These are phyloP conservation scores for Penicillium aurantiogriseum DNA, from an alignment of 2,329 filamentous ascomycete species.

Conservation along the genomic window DNA sequence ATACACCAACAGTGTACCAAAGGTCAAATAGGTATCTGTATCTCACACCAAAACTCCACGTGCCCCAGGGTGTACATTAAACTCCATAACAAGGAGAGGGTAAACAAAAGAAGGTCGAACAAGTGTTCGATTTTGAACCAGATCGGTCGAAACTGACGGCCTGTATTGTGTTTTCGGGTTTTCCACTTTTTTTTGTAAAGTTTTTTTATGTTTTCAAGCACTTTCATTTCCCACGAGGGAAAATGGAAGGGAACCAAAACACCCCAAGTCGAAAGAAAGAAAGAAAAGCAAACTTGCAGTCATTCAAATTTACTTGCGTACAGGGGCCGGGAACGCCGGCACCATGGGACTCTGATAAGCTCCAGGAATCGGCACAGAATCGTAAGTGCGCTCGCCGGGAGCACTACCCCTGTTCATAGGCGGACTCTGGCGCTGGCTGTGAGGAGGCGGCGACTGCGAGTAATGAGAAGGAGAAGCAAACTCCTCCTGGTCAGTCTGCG, in stretches of 20 bases:
- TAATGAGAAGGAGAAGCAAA: slow-evolving; percentile 51
- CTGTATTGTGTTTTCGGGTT: not conserved
- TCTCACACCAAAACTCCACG: slow-evolving; percentile 12
- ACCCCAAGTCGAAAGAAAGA: not conserved
- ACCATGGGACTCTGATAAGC: slow-evolving; percentile 64
- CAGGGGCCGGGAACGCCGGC: slow-evolving; percentile 39
- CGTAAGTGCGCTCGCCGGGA: slow-evolving; percentile 80
- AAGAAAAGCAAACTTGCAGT: not conserved
- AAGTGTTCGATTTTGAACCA: slow-evolving; percentile 13
- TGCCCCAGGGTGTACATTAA: slow-evolving; percentile 15
- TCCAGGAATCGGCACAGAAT: slow-evolving; percentile 81
- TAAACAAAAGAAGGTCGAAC: slow-evolving; percentile 13
- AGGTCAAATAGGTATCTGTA: slow-evolving; percentile 25
- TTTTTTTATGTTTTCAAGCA: not conserved
- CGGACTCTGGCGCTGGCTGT: slow-evolving; percentile 28
- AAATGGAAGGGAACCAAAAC: not conserved
- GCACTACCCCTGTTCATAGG: slow-evolving; percentile 68
- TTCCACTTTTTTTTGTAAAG: slow-evolving; percentile 1
- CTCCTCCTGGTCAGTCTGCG: slow-evolving; percentile 62
- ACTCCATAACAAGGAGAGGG: slow-evolving; percentile 8
- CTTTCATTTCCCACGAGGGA: not conserved
- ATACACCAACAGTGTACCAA: slow-evolving; percentile 8
- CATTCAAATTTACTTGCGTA: slow-evolving; percentile 18
- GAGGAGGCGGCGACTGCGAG: slow-evolving; percentile 23
- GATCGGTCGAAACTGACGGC: not conserved